phyloP scores from a whole-genome alignment of 192 early-diverging fungal species.

The Gonapodya prolifera region DNA sequence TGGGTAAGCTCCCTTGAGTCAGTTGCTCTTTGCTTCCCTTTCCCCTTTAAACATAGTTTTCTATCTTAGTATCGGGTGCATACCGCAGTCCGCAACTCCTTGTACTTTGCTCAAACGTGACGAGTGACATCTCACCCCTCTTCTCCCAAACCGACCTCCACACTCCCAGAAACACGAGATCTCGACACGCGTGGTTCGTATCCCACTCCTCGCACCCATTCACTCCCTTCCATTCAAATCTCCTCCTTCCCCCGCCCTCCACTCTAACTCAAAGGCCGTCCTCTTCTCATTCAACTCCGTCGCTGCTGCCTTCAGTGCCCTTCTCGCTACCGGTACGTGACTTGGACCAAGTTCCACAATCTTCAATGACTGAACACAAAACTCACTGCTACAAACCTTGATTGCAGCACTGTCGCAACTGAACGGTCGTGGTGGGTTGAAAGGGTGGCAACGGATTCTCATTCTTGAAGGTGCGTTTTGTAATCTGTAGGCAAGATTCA shows the following conservation, averaged over 20 bases:
- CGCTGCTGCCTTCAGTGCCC: background rate
- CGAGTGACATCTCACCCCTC: background rate
- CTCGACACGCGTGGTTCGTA: background rate
- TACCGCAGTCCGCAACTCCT: background rate
- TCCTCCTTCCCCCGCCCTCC: too few species aligned
- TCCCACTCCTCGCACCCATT: too few species aligned
- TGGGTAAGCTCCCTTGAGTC: background rate
- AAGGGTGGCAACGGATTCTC: background rate
- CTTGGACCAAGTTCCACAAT: too few species aligned
- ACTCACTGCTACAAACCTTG: too few species aligned
- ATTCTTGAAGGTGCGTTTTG: constrained; percentile 1
- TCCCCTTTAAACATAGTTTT: background rate
- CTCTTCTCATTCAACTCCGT: background rate
- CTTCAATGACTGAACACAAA: too few species aligned
- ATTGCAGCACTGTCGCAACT: background rate
- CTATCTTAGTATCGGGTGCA: background rate
- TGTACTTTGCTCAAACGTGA: background rate
- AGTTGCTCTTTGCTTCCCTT: background rate
- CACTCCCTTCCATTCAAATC: too few species aligned
- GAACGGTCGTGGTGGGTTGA: background rate
- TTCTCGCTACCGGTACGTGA: background rate
- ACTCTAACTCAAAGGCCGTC: too few species aligned
- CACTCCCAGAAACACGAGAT: background rate
- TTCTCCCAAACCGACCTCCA: background rate
- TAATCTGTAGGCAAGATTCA: too few species aligned